These are phyloP conservation scores for Cokeromyces recurvatus DNA, from an alignment of 371 early-diverging fungal genomes.

Conservation along the genomic window DNA sequence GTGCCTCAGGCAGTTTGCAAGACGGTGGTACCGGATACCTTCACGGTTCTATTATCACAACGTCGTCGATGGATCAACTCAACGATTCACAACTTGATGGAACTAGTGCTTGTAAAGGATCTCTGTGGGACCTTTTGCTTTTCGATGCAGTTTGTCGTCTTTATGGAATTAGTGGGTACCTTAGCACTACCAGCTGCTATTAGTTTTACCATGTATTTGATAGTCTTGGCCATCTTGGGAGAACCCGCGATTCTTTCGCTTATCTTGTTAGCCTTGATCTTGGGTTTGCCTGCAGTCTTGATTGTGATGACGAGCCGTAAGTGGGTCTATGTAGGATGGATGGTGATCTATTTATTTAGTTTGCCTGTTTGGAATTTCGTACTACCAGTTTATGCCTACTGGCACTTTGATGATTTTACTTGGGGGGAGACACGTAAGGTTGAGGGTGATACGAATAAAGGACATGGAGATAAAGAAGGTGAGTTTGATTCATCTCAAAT, in stretches of 20 bases:
- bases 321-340: constrained; percentile 93
- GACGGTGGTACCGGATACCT: constrained; percentile 82
- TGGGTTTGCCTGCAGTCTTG: constrained; percentile 84
- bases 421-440: constrained; percentile 97
- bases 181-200: constrained; percentile 85
- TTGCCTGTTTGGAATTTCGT: constrained; percentile 97
- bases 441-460: constrained; percentile 58
- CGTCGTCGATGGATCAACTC: constrained; percentile 92
- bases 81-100: constrained; percentile 87
- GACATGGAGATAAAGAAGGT: constrained; percentile 71
- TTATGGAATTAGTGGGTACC: constrained; percentile 86
- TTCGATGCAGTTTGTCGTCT: constrained; percentile 87
- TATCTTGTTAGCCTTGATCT: constrained; percentile 63
- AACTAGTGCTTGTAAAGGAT: constrained; percentile 74
- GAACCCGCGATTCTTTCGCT: constrained; percentile 65
- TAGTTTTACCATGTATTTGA: constrained; percentile 59
- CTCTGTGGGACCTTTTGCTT: constrained; percentile 89
- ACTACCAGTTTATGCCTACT: constrained; percentile 95
- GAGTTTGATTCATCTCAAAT: constrained; percentile 66
- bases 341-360: constrained; percentile 88
- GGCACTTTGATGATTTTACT: constrained; percentile 99
- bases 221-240: constrained; percentile 45
- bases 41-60: constrained; percentile 80
- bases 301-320: constrained; percentile 90
- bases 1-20: constrained; percentile 86